Base-by-base conservation (phyloP, 2,329 filamentous ascomycete species). In the Raffaelea ambrosiae region DNA sequence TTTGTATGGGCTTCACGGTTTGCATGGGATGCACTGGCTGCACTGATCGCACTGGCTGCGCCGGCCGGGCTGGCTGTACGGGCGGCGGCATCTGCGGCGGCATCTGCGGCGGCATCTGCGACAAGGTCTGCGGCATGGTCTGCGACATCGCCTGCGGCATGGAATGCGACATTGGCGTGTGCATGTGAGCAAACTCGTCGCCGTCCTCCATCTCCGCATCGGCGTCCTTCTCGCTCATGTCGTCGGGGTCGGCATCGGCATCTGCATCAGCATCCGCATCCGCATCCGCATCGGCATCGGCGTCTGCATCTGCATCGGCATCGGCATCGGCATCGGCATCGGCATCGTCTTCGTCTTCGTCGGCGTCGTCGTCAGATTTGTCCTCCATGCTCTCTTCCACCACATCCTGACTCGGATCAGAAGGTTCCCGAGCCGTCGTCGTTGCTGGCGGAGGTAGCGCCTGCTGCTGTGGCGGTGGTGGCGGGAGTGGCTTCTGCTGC, bases 191-290 rank as follows among this genome's bases (percentile, higher is more conserved):
- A 51, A 75, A 78, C 46, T 67, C 70, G 41, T 77, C 75, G 45
- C 76, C 75, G 35, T 80, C 77, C 41, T 81, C 77, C 77, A 81
- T 81, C 48, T 74, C 71, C 9, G 48, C 58, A 19, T 69, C 67
- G 4, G 64, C 67, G 48, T 70, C 66, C 47, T 66, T 60, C 36
- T 70, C 68, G 48, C 71, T 75, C 31, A 66, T 70, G n/a, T 72
- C 71, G 20, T 72, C 70, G 11, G 26, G 26, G 26, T 29, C 26
- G 26, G 26, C 7, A 7, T 29, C 13, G 26, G 26, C 7, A n/a
- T 38, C 35, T n/a, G 44, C 44, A 18, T 51, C 49, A 21, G 40
- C 41, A 23, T 18, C 38, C 22, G 43, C 35, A 11, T 48, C 43
- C 14, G 41, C 45, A 10, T 50, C 22, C 16, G 41, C 38, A 14